Conservation (phyloP, 2,329 filamentous ascomycete genomes). For the Talaromyces sp. region DNA sequence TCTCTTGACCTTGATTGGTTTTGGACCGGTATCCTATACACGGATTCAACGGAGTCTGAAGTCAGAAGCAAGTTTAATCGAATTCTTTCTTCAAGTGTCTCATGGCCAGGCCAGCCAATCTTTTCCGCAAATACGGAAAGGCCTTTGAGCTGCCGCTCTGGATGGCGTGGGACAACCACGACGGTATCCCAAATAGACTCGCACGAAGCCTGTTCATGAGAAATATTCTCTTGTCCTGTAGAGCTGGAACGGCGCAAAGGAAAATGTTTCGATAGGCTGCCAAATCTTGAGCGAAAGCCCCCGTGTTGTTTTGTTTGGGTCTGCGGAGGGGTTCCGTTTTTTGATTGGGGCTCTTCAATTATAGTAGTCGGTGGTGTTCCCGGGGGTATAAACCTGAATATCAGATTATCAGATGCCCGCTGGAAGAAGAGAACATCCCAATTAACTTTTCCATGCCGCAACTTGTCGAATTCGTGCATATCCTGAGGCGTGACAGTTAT, state of each 20-base stretch:
- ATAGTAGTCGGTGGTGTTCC: not conserved
- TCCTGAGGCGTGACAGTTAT: slow-evolving; percentile 44
- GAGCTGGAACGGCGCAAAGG: not conserved
- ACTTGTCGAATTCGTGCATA: slow-evolving; percentile 44
- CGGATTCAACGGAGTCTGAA: not conserved
- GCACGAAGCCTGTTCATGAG: slow-evolving; percentile 10
- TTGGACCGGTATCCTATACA: not conserved
- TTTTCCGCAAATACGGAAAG: slow-evolving; percentile 51
- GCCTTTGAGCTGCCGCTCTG: slow-evolving; percentile 47
- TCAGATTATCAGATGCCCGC: slow-evolving; percentile 53
- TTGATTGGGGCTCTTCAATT: not conserved
- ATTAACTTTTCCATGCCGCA: slow-evolving; percentile 52
- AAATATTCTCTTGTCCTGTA: not conserved
- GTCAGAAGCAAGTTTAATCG: slow-evolving; percentile 31
- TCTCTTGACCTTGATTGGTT: not conserved
- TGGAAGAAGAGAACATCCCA: slow-evolving; percentile 56
- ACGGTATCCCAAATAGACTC: slow-evolving; percentile 33
- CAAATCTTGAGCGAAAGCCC: slow-evolving; percentile 26
- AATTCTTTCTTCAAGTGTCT: slow-evolving; percentile 37
- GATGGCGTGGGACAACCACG: slow-evolving; percentile 35
- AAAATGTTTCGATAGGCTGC: slow-evolving; percentile 24
- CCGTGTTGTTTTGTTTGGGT: slow-evolving; percentile 18
- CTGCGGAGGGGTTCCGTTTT: not conserved
- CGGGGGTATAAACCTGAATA: slow-evolving; percentile 29
- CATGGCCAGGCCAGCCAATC: slow-evolving; percentile 49